These are phyloP conservation scores for Pterocarpus santalinus DNA, from an alignment of 306 rosid genomes.

Conservation along the genomic window DNA sequence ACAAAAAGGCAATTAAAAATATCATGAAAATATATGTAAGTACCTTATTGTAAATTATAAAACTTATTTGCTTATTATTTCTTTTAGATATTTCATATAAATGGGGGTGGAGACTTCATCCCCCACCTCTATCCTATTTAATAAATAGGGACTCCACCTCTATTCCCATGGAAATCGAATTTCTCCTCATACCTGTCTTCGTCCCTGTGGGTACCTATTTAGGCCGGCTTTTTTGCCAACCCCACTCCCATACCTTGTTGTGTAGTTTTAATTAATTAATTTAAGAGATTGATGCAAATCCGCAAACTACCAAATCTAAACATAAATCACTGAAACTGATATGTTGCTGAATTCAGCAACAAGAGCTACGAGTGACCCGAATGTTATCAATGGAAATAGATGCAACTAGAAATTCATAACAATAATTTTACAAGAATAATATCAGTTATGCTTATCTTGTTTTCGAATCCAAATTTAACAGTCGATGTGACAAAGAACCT, in stretches of 20 bases:
- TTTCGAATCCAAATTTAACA: conserved; percentile 1
- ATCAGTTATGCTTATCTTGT: neutral
- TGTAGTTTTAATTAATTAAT: conserved; percentile 27
- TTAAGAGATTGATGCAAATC: conserved; percentile 27
- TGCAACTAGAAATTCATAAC: neutral
- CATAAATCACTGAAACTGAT: conserved; percentile 2
- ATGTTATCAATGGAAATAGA: conserved; percentile 1
- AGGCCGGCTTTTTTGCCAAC: too few species aligned
- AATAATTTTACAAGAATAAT: neutral
- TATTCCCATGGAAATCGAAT: too few species aligned
- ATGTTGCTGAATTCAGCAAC: conserved; percentile 34
- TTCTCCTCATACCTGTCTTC: too few species aligned
- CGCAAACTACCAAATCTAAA: conserved; percentile 15
- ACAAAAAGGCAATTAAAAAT: too few species aligned
- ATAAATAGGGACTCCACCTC: too few species aligned
- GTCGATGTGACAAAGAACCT: conserved; percentile 51
- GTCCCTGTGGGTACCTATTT: too few species aligned
- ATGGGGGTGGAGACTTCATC: too few species aligned
- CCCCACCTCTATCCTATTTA: too few species aligned
- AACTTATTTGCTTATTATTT: too few species aligned
- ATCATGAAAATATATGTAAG: too few species aligned
- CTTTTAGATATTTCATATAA: too few species aligned
- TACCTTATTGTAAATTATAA: too few species aligned
- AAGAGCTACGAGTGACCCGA: neutral
- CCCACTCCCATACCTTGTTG: neutral